Percentiles rank a stretch among this genome's conserved stretches.
phyloP scores from a whole-genome alignment of 257 asterid genomes.

The Fraxinus quadrangulata region DNA sequence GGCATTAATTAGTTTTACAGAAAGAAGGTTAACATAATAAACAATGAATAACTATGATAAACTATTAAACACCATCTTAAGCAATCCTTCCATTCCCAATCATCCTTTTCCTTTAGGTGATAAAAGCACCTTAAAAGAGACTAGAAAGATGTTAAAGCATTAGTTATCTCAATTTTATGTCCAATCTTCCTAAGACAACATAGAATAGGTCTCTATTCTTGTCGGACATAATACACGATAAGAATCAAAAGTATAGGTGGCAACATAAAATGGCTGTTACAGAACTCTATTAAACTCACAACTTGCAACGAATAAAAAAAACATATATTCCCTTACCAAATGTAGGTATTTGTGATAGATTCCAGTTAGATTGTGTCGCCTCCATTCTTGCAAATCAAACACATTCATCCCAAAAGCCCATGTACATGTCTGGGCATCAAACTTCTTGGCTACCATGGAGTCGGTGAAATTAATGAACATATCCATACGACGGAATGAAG shows the following conservation, averaged over 20 bases:
- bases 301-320: not conserved
- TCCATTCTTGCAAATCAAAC: constrained; percentile 84
- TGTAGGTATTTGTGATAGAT: constrained; percentile 67
- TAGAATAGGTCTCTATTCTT: not conserved
- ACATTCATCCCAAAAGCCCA: constrained; percentile 98
- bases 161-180: no score
- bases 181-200: not conserved
- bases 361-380: constrained; percentile 55
- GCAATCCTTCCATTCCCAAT: not conserved
- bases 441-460: constrained; percentile 51
- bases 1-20: not conserved
- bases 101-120: not conserved
- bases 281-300: not conserved
- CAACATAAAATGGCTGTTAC: not conserved
- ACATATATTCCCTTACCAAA: constrained; percentile 46
- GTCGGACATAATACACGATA: not conserved
- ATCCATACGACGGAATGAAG: constrained; percentile 78
- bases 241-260: not conserved
- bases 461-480: constrained; percentile 70
- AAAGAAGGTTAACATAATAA: not conserved
- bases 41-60: not conserved
- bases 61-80: not conserved
- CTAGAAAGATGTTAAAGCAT: not conserved
- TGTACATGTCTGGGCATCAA: constrained; percentile 68
- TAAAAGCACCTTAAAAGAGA: not conserved